These are phyloP conservation scores for Cochliopodium minus DNA, from an alignment of 208 protist species.

Conservation along the genomic window DNA sequence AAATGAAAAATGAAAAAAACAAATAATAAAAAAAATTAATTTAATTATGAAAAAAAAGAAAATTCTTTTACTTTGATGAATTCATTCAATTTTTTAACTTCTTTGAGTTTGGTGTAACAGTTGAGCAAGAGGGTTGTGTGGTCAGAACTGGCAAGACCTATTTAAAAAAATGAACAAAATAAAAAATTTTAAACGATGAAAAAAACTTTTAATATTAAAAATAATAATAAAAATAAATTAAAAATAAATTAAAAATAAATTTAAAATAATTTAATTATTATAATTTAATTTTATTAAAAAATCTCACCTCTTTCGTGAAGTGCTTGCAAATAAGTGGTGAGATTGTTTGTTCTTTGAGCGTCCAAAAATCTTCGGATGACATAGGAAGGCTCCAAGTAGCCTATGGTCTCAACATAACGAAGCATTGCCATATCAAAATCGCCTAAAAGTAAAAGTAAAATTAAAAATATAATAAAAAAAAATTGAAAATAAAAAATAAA, in stretches of 20 bases:
- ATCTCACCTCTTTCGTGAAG: constrained; percentile 40
- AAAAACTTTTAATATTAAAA: not conserved
- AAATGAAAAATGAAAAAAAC: too few relatives aligned
- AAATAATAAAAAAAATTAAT: too few relatives aligned
- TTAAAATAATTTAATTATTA: constrained; percentile 15
- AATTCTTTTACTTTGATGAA: constrained; percentile 64
- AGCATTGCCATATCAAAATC: constrained; percentile 48
- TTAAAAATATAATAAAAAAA: not conserved
- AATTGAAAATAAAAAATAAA: not conserved
- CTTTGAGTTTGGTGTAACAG: constrained; percentile 82
- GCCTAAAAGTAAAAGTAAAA: constrained; percentile 5
- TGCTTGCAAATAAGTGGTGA: constrained; percentile 74
- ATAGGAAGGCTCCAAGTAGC: constrained; percentile 77
- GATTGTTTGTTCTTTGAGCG: constrained; percentile 64
- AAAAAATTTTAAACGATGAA: not conserved
- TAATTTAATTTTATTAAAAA: not conserved
- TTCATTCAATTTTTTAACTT: constrained; percentile 53
- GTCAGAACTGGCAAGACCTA: constrained; percentile 50
- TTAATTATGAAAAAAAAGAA: too few relatives aligned
- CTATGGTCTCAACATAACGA: constrained; percentile 55
- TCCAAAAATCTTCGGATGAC: constrained; percentile 85
- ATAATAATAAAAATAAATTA: not conserved
- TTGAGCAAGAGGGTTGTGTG: constrained; percentile 88
- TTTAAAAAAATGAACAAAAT: constrained; percentile 36
- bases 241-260: not conserved